Evolutionary conservation across 495 filamentous ascomycete genomes (phyloP).

Genomic region (Penicillium paxilli): DNA sequence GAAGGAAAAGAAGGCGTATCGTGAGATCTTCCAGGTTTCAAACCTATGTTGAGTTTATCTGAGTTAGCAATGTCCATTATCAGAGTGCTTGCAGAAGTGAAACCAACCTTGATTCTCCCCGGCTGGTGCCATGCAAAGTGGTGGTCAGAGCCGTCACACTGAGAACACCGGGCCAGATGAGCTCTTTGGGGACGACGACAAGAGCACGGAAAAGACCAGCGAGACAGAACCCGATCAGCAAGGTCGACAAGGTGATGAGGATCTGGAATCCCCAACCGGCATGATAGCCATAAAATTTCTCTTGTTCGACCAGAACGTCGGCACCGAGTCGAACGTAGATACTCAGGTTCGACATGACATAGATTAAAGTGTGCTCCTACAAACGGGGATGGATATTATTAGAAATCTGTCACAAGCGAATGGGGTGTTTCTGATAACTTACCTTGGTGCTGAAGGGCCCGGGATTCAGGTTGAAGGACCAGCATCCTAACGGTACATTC

Average conservation of each 20-base stretch:
- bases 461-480: constrained; percentile 57
- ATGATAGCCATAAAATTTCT: constrained; percentile 61
- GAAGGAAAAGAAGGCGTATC: constrained; percentile 75
- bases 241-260: constrained; percentile 37
- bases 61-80: not conserved
- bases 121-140: constrained; percentile 62
- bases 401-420: not conserved
- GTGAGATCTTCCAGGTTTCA: constrained; percentile 76
- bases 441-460: constrained; percentile 63
- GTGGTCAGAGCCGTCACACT: constrained; percentile 80
- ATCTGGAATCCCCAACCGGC: constrained; percentile 59
- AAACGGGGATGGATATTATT: constrained; percentile 12
- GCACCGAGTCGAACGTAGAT: constrained; percentile 59
- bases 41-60: constrained; percentile 38
- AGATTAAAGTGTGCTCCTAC: constrained; percentile 68
- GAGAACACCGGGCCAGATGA: constrained; percentile 86
- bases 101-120: constrained; percentile 23
- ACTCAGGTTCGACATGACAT: constrained; percentile 58
- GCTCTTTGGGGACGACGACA: constrained; percentile 74
- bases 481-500: constrained; percentile 47
- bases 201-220: constrained; percentile 62
- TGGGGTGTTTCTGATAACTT: not conserved
- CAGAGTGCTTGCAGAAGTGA: not conserved
- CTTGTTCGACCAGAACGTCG: constrained; percentile 61
- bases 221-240: constrained; percentile 53